Evolutionary conservation across 768 basidiomycete genomes (phyloP).

Genomic region (Krasilnikovozyma curviuscula): DNA sequence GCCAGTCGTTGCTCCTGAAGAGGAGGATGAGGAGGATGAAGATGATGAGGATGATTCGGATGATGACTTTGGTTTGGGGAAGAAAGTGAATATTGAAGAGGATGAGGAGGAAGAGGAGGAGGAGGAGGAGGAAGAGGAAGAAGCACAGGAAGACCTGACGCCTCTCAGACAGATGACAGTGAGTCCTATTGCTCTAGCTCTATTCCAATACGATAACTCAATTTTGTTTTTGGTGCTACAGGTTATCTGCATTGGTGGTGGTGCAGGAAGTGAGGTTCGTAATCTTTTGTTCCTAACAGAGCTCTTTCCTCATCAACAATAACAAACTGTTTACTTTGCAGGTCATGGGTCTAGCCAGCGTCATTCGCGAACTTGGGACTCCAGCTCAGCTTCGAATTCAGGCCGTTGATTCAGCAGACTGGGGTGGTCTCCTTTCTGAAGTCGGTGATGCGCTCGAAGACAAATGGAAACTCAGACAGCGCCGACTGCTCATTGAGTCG

Average conservation of each 20-base stretch:
- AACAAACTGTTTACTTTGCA: too few species aligned
- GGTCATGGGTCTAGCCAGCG: conserved; percentile 1
- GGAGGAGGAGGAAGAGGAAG: not conserved
- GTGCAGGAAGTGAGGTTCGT: conserved; percentile 9
- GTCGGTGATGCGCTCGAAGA: not conserved
- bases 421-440: conserved; percentile 4
- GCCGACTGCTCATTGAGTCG: conserved; percentile 7
- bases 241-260: conserved; percentile 9
- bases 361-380: conserved; percentile 5
- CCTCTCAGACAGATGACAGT: not conserved
- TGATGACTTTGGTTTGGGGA: too few species aligned
- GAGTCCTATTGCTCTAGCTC: not conserved
- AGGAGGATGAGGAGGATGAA: not conserved
- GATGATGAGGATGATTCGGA: not conserved
- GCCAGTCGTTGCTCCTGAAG: not conserved
- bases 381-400: conserved; percentile 6
- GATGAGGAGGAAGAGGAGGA: conserved; percentile 1
- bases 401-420: conserved; percentile 10
- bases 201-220: conserved; percentile 3
- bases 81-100: not conserved
- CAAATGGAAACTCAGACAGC: conserved; percentile 4
- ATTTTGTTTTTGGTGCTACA: too few species aligned
- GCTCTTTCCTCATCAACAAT: too few species aligned
- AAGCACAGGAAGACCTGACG: not conserved
- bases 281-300: too few species aligned